Evolutionary conservation across 352 stramenopile species (phyloP).

Genomic region (Chrysophaeum taylorii): DNA sequence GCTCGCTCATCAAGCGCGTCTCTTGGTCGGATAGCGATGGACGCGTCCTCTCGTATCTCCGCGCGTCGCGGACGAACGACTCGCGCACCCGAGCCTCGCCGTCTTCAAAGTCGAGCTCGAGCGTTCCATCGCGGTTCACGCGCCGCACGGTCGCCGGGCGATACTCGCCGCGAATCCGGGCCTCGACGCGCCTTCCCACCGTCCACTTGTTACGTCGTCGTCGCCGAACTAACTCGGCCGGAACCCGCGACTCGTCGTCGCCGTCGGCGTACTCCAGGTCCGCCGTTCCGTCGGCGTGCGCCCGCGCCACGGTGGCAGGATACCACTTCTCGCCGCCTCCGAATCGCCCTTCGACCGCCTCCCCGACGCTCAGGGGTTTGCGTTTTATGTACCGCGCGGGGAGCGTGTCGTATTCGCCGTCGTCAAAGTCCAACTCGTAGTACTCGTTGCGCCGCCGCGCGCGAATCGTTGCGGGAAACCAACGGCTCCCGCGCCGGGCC

Average conservation of each 20-base stretch:
- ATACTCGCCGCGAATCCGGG: not conserved
- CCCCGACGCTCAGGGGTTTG: too few relatives aligned
- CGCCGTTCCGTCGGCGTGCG: constrained; percentile 44
- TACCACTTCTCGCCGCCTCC: constrained; percentile 42
- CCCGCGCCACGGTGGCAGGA: constrained; percentile 42
- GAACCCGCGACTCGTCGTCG: constrained; percentile 39
- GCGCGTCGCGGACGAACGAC: not conserved
- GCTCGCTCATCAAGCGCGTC: not conserved
- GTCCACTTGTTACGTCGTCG: not conserved
- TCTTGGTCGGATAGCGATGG: not conserved
- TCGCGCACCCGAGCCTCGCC: not conserved
- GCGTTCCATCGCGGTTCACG: not conserved
- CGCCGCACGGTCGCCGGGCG: not conserved
- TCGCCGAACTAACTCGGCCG: constrained; percentile 24
- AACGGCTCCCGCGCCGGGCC: not conserved
- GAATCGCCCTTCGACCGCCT: too few relatives aligned
- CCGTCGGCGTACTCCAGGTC: constrained; percentile 53
- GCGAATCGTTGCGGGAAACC: not conserved
- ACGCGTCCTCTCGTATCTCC: not conserved
- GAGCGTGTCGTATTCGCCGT: too few relatives aligned
- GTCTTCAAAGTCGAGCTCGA: not conserved
- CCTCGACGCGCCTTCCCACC: constrained; percentile 10
- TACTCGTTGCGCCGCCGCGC: too few relatives aligned
- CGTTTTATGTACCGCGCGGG: too few relatives aligned
- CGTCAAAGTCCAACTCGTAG: too few relatives aligned